Conservation (phyloP, 2,329 filamentous ascomycete genomes). For the Huntiella bhutanensis region DNA sequence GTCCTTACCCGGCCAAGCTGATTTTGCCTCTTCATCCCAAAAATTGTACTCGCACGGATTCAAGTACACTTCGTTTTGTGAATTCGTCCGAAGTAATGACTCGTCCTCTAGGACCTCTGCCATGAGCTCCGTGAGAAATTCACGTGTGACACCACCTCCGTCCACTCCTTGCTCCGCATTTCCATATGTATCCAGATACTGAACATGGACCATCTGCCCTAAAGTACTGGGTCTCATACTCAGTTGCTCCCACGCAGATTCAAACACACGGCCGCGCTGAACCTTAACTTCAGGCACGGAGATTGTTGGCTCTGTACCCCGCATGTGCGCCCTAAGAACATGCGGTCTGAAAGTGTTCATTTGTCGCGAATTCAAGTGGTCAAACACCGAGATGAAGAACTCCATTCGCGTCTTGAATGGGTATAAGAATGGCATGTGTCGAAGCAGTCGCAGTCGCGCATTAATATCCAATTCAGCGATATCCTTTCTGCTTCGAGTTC, state of each 20-base stretch:
- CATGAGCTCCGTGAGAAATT: conserved; percentile 81
- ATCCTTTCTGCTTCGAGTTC: background rate
- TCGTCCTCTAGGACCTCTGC: conserved; percentile 57
- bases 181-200: conserved; percentile 82
- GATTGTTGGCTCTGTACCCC: conserved; percentile 23
- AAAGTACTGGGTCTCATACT: conserved; percentile 62
- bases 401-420: conserved; percentile 81
- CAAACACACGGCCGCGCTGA: conserved; percentile 53
- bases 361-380: conserved; percentile 52
- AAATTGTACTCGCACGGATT: too few relatives aligned
- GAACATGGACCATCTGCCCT: conserved; percentile 92
- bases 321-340: too few relatives aligned
- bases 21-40: too few relatives aligned
- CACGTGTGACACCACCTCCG: conserved; percentile 90
- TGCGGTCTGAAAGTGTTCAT: too few relatives aligned
- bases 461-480: conserved; percentile 31
- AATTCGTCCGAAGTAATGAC: conserved; percentile 60
- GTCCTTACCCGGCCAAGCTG: too few relatives aligned
- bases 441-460: conserved; percentile 72
- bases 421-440: conserved; percentile 94
- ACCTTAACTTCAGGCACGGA: background rate
- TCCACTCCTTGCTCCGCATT: conserved; percentile 84
- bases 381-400: conserved; percentile 82
- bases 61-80: conserved; percentile 46
- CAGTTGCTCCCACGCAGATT: conserved; percentile 71